Conservation (phyloP, 108 stramenopile genomes). For the Asterionellopsis glacialis region DNA sequence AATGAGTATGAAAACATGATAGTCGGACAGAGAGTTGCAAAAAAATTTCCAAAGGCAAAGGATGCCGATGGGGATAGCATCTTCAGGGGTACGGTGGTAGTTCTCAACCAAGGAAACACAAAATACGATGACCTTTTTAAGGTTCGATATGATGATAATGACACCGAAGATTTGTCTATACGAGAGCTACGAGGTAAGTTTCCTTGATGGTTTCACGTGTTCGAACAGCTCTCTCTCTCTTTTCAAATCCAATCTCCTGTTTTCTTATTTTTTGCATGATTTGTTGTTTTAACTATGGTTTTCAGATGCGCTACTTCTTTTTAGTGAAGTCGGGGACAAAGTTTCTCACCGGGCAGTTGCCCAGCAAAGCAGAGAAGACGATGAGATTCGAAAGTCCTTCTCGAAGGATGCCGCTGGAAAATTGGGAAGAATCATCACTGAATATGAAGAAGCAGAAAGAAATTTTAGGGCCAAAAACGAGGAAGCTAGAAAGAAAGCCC, state of each 20-base stretch:
- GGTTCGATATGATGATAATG: conserved; percentile 68
- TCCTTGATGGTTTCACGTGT: neutral
- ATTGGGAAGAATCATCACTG: conserved; percentile 2
- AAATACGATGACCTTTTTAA: conserved; percentile 20
- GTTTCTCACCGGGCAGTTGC: neutral
- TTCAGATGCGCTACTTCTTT: conserved; percentile 35
- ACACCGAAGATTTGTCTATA: conserved; percentile 42
- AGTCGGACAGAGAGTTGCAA: conserved; percentile 53
- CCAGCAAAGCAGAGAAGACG: neutral
- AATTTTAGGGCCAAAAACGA: neutral
- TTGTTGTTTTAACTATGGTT: neutral
- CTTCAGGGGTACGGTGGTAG: conserved; percentile 38
- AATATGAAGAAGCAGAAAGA: neutral
- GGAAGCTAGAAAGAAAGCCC: conserved; percentile 3
- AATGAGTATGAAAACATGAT: conserved; percentile 16
- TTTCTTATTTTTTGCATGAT: conserved; percentile 1
- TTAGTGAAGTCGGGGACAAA: conserved; percentile 35
- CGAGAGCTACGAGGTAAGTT: conserved; percentile 51
- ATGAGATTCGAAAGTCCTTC: no score
- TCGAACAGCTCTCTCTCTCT: no score
- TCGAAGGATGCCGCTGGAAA: neutral
- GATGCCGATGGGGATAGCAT: conserved; percentile 40
- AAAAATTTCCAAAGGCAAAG: conserved; percentile 30
- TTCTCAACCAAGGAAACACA: conserved; percentile 16
- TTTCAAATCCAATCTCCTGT: conserved; percentile 1